Conservation (phyloP, 179 eudicot species). For the Silene vulgaris region DNA sequence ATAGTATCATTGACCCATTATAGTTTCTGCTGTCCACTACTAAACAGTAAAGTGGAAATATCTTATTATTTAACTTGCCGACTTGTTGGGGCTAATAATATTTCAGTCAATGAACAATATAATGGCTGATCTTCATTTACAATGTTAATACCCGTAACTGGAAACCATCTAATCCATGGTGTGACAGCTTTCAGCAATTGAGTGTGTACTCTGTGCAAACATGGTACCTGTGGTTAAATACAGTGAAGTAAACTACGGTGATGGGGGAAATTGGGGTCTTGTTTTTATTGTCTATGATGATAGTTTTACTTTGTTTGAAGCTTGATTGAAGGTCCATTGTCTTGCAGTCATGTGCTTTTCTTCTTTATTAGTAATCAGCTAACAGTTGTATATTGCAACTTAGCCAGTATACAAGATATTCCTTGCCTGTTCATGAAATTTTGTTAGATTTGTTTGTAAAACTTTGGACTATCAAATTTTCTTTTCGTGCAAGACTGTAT, state of each 20-base stretch:
- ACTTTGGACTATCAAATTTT: background rate
- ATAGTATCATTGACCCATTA: too few species aligned
- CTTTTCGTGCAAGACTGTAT: background rate
- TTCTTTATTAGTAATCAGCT: too few species aligned
- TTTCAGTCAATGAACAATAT: background rate
- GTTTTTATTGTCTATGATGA: too few species aligned
- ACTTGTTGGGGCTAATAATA: background rate
- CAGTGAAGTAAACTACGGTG: background rate
- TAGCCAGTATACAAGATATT: too few species aligned
- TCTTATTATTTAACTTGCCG: background rate
- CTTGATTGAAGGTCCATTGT: background rate
- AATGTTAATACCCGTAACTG: background rate
- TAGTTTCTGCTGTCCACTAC: too few species aligned
- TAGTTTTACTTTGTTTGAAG: background rate
- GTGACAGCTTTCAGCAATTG: background rate
- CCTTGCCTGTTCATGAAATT: background rate
- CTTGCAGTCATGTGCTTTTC: background rate
- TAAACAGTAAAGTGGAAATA: too few species aligned
- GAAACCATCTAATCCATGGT: background rate
- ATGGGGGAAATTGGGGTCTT: too few species aligned
- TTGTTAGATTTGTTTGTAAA: background rate
- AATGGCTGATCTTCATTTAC: background rate
- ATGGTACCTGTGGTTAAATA: background rate
- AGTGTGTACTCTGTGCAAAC: background rate
- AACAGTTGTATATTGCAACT: too few species aligned